Evolutionary conservation across 1,139 yeast species (phyloP).

Genomic region (Schwanniomyces etchellsii): DNA sequence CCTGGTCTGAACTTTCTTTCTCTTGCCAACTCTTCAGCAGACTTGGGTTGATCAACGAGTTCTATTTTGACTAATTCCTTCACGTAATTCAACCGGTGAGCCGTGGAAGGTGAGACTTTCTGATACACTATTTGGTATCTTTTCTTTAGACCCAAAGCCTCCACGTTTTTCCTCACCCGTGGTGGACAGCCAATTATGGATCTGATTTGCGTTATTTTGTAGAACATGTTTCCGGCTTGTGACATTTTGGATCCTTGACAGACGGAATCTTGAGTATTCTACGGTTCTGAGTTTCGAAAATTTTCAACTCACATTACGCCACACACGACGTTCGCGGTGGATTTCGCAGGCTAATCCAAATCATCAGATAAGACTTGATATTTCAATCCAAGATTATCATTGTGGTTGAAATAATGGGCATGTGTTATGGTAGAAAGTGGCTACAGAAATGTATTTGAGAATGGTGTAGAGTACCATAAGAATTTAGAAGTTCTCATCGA

Average conservation of each 20-base stretch:
- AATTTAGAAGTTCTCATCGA: no score
- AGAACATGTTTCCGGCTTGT: slow-evolving; percentile 21
- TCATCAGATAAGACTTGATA: no score
- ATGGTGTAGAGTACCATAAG: no score
- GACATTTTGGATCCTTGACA: background rate
- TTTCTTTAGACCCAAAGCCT: slow-evolving; percentile 68
- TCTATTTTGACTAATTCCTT: slow-evolving; percentile 90
- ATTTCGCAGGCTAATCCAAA: no score
- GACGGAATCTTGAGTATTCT: no score
- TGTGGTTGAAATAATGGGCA: no score
- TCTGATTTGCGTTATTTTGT: slow-evolving; percentile 69
- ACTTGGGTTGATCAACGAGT: slow-evolving; percentile 49
- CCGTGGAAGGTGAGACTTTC: slow-evolving; percentile 68
- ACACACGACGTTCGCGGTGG: slow-evolving; percentile 13
- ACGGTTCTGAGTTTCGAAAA: no score
- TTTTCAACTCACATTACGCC: no score
- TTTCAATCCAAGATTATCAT: no score
- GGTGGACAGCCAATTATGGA: slow-evolving; percentile 86
- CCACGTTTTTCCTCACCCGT: slow-evolving; percentile 55
- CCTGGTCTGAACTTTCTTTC: slow-evolving; percentile 64
- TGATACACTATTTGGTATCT: slow-evolving; percentile 75
- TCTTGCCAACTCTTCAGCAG: slow-evolving; percentile 47
- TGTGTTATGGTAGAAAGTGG: no score
- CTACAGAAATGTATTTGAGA: no score
- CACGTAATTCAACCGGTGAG: slow-evolving; percentile 77